phyloP scores from a whole-genome alignment of 208 protist species.

The Porcisia deanei region DNA sequence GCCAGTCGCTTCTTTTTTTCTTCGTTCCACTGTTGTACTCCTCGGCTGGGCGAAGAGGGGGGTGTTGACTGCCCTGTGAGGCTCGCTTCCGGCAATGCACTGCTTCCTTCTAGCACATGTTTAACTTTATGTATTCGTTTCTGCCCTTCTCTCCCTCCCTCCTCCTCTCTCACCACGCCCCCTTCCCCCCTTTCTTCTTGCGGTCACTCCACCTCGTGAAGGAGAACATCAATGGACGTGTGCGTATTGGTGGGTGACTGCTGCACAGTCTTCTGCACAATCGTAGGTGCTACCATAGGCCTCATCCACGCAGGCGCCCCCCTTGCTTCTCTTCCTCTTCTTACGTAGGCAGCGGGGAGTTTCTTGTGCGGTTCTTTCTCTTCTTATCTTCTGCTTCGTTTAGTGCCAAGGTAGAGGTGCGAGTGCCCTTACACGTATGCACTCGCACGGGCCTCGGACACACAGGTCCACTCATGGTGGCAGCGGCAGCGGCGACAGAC shows the following conservation, averaged over 20 bases:
- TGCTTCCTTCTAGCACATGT: background rate
- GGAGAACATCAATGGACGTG: background rate
- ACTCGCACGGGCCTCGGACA: background rate
- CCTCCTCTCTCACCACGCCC: background rate
- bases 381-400: background rate
- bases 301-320: background rate
- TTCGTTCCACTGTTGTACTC: no score
- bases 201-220: background rate
- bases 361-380: background rate
- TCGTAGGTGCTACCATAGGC: background rate
- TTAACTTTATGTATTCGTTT: background rate
- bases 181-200: background rate
- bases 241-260: background rate
- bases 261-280: constrained; percentile 4
- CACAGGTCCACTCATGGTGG: background rate
- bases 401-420: background rate
- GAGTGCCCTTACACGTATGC: background rate
- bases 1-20: no score
- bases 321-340: background rate
- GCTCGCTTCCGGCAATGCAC: background rate
- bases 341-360: background rate
- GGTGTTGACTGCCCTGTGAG: background rate
- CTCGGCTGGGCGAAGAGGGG: background rate
- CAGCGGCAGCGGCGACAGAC: background rate
- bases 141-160: background rate